These are phyloP conservation scores for Rhexocercosporidium sp. DNA, from an alignment of 2,329 filamentous ascomycete genomes.

Conservation along the genomic window DNA sequence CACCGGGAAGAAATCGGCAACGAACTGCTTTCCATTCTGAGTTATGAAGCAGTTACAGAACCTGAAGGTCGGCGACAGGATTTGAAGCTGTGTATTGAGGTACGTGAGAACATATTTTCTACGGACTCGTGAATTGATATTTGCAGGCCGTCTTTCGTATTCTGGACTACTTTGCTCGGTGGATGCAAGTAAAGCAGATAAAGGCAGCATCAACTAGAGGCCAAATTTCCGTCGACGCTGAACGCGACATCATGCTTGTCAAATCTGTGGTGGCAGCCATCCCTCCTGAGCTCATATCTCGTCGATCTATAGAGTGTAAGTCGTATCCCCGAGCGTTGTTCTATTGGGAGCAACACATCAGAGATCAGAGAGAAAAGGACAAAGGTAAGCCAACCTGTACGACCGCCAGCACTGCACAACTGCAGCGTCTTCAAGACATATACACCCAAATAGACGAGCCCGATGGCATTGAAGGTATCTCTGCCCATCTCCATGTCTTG, in stretches of 20 bases:
- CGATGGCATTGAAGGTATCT: slow-evolving; percentile 94
- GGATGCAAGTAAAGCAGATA: slow-evolving; percentile 72
- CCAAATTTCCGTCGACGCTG: slow-evolving; percentile 46
- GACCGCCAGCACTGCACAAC: slow-evolving; percentile 63
- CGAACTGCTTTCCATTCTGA: slow-evolving; percentile 79
- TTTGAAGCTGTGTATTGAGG: slow-evolving; percentile 85
- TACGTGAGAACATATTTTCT: slow-evolving; percentile 43
- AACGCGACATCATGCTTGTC: slow-evolving; percentile 61
- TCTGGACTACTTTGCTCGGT: slow-evolving; percentile 89
- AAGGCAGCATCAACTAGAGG: slow-evolving; percentile 26
- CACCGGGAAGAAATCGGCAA: slow-evolving; percentile 69
- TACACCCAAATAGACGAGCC: slow-evolving; percentile 98
- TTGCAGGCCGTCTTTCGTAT: slow-evolving; percentile 82
- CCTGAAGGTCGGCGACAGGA: slow-evolving; percentile 72
- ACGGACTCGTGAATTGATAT: slow-evolving; percentile 32
- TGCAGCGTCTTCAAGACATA: slow-evolving; percentile 85
- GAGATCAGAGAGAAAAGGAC: slow-evolving; percentile 47
- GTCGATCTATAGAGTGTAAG: slow-evolving; percentile 88
- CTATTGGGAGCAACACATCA: slow-evolving; percentile 91
- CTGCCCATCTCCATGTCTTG: slow-evolving; percentile 82
- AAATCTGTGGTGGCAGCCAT: slow-evolving; percentile 74
- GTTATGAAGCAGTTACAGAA: slow-evolving; percentile 56
- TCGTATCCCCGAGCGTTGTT: slow-evolving; percentile 92
- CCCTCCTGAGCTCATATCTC: slow-evolving; percentile 75
- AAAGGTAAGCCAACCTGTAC: neutral